Percentiles rank a stretch among this genome's conserved stretches.
These are phyloP conservation scores for Musa acuminata DNA, from an alignment of 176 grass and related monocot species.

Conservation along the genomic window DNA sequence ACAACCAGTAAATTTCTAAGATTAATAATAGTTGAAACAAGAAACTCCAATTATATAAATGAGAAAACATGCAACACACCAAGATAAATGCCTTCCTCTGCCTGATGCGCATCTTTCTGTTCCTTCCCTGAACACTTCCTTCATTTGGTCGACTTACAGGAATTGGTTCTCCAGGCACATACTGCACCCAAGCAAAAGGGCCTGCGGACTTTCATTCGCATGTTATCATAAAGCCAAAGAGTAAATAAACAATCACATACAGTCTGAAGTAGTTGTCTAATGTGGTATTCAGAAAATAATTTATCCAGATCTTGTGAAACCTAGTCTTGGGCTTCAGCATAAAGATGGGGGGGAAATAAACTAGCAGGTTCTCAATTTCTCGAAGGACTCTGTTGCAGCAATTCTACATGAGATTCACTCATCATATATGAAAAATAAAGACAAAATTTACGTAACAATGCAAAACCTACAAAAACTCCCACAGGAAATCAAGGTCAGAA, in stretches of 20 bases:
- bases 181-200: conserved; percentile 43
- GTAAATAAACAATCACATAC: background rate
- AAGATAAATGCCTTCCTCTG: conserved; percentile 32
- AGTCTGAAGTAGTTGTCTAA: background rate
- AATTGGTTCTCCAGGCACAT: conserved; percentile 45
- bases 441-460: no score
- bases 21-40: background rate
- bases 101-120: conserved; percentile 40
- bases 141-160: conserved; percentile 35
- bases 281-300: background rate
- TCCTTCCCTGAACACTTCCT: conserved; percentile 38
- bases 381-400: background rate
- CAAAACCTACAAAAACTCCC: no score
- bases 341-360: background rate
- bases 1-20: no score
- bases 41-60: background rate
- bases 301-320: background rate
- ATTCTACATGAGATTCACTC: background rate
- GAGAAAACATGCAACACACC: conserved; percentile 6
- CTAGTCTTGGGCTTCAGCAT: background rate
- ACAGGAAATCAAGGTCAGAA: no score
- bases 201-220: conserved; percentile 19
- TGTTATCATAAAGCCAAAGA: background rate
- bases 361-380: background rate
- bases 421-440: no score